A percentile compares a stretch with the other conserved stretches of the same genome.
These are phyloP conservation scores for Kingdonia uniflora DNA, from an alignment of 164 flowering plant genomes.

Conservation along the genomic window DNA sequence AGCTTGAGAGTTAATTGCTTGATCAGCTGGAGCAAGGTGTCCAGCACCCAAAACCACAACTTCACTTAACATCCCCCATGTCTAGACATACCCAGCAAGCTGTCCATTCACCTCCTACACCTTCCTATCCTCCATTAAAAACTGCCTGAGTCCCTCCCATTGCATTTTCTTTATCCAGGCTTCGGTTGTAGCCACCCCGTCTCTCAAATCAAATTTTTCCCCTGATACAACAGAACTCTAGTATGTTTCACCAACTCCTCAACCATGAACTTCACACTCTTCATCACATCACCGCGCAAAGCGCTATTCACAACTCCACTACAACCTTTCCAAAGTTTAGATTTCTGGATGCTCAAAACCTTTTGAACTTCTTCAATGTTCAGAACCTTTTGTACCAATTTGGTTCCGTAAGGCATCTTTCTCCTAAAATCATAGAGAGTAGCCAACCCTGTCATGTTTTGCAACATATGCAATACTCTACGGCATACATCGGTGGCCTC, in stretches of 20 bases:
- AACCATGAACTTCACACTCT: conserved; percentile 65
- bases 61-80: conserved; percentile 50
- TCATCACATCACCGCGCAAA: conserved; percentile 72
- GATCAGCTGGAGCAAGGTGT: conserved; percentile 74
- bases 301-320: conserved; percentile 35
- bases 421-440: conserved; percentile 22
- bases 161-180: conserved; percentile 61
- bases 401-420: conserved; percentile 29
- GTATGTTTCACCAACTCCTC: conserved; percentile 21
- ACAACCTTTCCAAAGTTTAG: conserved; percentile 39
- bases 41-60: conserved; percentile 66
- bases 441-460: conserved; percentile 19
- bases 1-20: conserved; percentile 49
- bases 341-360: conserved; percentile 37
- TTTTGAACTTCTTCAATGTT: conserved; percentile 27
- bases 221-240: conserved; percentile 44
- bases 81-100: conserved; percentile 77
- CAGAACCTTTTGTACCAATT: conserved; percentile 25
- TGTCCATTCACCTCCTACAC: conserved; percentile 52
- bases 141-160: conserved; percentile 50
- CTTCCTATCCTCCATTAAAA: conserved; percentile 43
- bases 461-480: conserved; percentile 8
- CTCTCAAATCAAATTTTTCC: conserved; percentile 48
- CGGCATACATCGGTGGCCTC: conserved; percentile 12
- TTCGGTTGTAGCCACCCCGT: conserved; percentile 51